Base-by-base conservation (phyloP, 805 yeast genomes). In the Cyberlindnera mississippiensis region DNA sequence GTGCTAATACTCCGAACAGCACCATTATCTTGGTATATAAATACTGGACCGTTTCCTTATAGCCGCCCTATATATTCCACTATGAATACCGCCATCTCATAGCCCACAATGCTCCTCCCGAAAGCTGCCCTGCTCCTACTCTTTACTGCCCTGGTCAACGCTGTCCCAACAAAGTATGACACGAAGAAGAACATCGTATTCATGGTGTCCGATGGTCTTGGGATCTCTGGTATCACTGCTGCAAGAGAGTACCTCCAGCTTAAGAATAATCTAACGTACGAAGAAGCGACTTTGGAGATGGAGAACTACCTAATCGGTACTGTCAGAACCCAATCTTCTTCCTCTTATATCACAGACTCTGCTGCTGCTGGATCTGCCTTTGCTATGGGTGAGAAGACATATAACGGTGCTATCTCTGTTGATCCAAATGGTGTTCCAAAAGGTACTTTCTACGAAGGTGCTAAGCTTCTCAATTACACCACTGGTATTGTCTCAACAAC, bases 291-390 rank as follows among this genome's bases (percentile, higher is more conserved):
- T 15, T 69, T 86, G 50, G 62, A 65, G 22, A 56, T 88, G 28
- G 96, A 88, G 62, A 66, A 73, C 45, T 75, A 80, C 59, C 64
- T 89, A 37, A 71, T 88, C 38, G 97, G 97, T 31, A 72, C 83
- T 28, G 84, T 93, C n/a, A 74, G 96, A 55, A 89, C 97, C 2
- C 72, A 87, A 46, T 84, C 96, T 17, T 73, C 78, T 22, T 71
- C 75, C 45, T 81, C 90, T 4, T 68, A 84, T 59, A 77, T 89
- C 46, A 89, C 97, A 0, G 97, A 89, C 60, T 85, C 95, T 26
- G 97, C 97, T 13, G 97, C 97, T 5, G 96, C 96, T 11, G 97
- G 96, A 14, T 86, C 96, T 6, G 96, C 95, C 2, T 87, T 88
- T 53, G 73, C 95, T 2, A 84, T 95, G 59, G 91, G 80, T 14